Evolutionary conservation across 1,284 basidiomycete genomes (phyloP).

Genomic region (Ganoderma sp.): DNA sequence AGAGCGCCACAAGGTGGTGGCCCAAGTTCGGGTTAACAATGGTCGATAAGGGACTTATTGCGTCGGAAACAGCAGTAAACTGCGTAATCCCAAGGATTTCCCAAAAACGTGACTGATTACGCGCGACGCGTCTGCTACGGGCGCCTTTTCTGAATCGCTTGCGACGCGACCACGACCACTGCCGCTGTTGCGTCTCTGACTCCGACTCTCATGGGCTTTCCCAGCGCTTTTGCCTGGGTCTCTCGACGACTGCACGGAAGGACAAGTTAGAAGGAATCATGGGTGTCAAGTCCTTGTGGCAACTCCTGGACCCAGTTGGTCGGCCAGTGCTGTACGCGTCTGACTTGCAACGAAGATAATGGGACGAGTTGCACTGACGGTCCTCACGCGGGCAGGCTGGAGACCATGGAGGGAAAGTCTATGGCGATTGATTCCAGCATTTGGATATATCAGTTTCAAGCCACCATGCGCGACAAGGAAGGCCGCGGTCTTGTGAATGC

Average conservation of each 20-base stretch:
- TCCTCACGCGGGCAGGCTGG: conserved; percentile 60
- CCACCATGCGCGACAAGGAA: conserved; percentile 98
- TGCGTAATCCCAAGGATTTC: neutral
- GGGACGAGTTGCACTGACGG: conserved; percentile 23
- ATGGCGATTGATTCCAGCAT: conserved; percentile 99
- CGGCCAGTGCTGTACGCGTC: conserved; percentile 80
- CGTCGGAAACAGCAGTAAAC: neutral
- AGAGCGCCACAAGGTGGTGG: conserved; percentile 5
- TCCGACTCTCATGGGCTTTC: conserved; percentile 22
- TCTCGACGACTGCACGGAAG: conserved; percentile 7
- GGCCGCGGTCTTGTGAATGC: conserved; percentile 91
- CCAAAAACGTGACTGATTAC: conserved; percentile 27
- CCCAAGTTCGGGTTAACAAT: conserved; percentile 1
- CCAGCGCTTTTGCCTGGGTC: neutral
- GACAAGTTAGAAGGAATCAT: conserved; percentile 47
- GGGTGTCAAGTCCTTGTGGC: conserved; percentile 97
- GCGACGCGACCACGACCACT: neutral
- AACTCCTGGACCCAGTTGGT: conserved; percentile 87
- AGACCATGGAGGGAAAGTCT: conserved; percentile 88
- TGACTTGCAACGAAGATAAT: neutral
- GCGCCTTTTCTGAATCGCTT: conserved; percentile 6
- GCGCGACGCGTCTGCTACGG: conserved; percentile 29
- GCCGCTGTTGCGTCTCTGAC: neutral
- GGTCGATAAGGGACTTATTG: neutral
- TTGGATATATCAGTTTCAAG: conserved; percentile 99